Base-by-base conservation (phyloP, 2,329 filamentous ascomycete genomes). In the Knufia fluminis region DNA sequence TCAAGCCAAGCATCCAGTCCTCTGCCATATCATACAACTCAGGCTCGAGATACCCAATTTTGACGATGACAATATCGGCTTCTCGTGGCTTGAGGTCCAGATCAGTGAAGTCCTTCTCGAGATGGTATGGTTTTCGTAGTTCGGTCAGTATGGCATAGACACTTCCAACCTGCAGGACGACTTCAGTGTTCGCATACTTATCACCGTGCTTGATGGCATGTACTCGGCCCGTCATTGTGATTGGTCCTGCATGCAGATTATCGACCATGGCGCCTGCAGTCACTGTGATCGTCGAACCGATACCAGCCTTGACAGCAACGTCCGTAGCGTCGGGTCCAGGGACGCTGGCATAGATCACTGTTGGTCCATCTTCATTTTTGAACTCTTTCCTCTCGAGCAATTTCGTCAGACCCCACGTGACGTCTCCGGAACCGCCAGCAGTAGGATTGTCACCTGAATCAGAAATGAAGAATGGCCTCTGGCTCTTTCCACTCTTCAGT, bases 381-480 rank as follows among this genome's bases (percentile, higher is more conserved):
- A 77, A 72, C 53, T 76, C 74, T 0, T 69, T 61, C 3, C 73
- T 66, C 14, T 59, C 62, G 7, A 77, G 65, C 14, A 78, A 58
- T 43, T 68, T 62, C 0, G 67, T 67, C 3, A 78, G 57, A 0
- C 72, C 70, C 72, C 74, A 77, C 0, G 74, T 76, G 14, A 77
- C 69, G 54, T 77, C 74, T 1, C 75, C 75, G 0, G 74, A 72
- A 0, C 74, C 75, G 3, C 75, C 75, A 1, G 75, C 75, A 0
- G 75, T 78, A 4, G 74, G 75, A 46, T 77, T 77, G 50, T 78
- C 75, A 0, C 74, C 75, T 1, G 74, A 77, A 58, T 77, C 75
- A 0, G 74, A 77, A 49, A 78, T 72, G 57, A 77, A 77, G 52
- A 68, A 78, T 0, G 75, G 75, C 6, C 66, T 66, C 14, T 64